Conservation (phyloP, 2,329 filamentous ascomycete genomes). For the Alternaria sp. region DNA sequence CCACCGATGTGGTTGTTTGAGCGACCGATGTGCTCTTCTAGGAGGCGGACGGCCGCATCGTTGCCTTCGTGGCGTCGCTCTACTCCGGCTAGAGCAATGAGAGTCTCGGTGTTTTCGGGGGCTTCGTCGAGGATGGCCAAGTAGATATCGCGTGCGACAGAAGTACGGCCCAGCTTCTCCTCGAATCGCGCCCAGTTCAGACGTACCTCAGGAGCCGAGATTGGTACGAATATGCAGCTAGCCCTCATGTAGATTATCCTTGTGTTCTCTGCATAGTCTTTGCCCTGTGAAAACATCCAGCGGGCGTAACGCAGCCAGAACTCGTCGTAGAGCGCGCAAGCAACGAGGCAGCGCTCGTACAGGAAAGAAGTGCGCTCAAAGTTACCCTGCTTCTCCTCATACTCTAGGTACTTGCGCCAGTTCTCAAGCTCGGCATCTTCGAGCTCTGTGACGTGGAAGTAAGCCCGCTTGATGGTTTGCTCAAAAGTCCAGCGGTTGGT, state of each 20-base stretch:
- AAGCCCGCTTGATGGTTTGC: constrained; percentile 91
- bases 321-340: constrained; percentile 93
- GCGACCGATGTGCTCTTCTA: constrained; percentile 77
- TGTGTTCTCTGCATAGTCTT: constrained; percentile 75
- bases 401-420: constrained; percentile 96
- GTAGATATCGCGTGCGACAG: constrained; percentile 84
- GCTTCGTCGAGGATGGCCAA: constrained; percentile 76
- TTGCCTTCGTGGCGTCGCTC: constrained; percentile 82
- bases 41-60: constrained; percentile 82
- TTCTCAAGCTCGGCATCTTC: constrained; percentile 84
- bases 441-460: constrained; percentile 94
- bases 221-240: constrained; percentile 82
- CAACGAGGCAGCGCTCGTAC: constrained; percentile 92
- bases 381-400: constrained; percentile 86
- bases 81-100: constrained; percentile 85
- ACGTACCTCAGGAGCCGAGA: constrained; percentile 81
- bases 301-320: constrained; percentile 97
- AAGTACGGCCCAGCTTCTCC: constrained; percentile 77
- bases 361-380: constrained; percentile 77
- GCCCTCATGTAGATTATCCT: constrained; percentile 92
- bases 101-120: constrained; percentile 84
- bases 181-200: constrained; percentile 95
- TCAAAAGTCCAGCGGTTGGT: constrained; percentile 95
- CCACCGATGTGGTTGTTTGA: constrained; percentile 83
- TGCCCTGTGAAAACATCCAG: constrained; percentile 81